phyloP scores from a whole-genome alignment of 345 rosid genomes.

The Clarkia xantiana region DNA sequence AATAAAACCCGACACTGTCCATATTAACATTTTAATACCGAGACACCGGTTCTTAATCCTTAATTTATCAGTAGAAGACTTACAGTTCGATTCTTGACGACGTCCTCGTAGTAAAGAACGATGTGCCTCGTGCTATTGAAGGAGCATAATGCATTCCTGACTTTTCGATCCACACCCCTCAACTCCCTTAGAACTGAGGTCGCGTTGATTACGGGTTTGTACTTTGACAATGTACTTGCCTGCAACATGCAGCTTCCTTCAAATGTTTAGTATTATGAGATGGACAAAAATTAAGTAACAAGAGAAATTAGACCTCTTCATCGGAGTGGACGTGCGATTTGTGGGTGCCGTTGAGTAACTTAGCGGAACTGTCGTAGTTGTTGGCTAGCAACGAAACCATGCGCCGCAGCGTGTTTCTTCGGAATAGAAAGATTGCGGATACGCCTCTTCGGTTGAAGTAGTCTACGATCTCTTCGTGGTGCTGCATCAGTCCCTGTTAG shows the following conservation, averaged over 20 bases:
- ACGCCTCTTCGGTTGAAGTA: slow-evolving; percentile 86
- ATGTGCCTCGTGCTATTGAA: slow-evolving; percentile 70
- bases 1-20: too few species aligned
- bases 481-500: slow-evolving; percentile 54
- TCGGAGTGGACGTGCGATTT: slow-evolving; percentile 90
- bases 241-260: slow-evolving; percentile 14
- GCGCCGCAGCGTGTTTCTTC: slow-evolving; percentile 68
- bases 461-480: slow-evolving; percentile 48
- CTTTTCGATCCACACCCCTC: slow-evolving; percentile 39
- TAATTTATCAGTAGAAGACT: neutral
- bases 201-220: slow-evolving; percentile 65
- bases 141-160: slow-evolving; percentile 40
- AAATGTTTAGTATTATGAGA: slow-evolving; percentile 6
- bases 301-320: slow-evolving; percentile 43
- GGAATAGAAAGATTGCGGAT: slow-evolving; percentile 57
- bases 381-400: slow-evolving; percentile 85
- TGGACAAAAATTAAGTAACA: neutral
- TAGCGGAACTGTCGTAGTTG: slow-evolving; percentile 73
- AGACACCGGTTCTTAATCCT: too few species aligned
- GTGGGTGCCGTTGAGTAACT: slow-evolving; percentile 85
- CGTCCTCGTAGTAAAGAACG: slow-evolving; percentile 6
- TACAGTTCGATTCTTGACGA: slow-evolving; percentile 1
- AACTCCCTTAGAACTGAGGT: slow-evolving; percentile 53
- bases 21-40: too few species aligned
- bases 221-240: slow-evolving; percentile 69